Percentiles rank a stretch among this genome's conserved stretches.
phyloP scores from a whole-genome alignment of 331 rosid genomes.

The Acacia concinna region DNA sequence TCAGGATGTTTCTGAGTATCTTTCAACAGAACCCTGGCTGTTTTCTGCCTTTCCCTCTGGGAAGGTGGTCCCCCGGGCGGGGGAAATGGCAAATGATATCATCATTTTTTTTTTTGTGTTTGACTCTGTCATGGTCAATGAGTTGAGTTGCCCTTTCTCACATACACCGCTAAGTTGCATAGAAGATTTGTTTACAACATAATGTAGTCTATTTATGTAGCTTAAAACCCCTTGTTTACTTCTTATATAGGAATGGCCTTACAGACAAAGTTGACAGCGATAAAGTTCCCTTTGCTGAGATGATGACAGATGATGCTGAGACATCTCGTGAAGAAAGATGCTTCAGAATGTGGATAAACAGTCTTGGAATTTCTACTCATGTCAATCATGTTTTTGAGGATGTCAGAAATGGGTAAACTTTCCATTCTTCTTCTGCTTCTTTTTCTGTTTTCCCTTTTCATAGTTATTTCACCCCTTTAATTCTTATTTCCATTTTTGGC shows the following conservation, averaged over 20 bases:
- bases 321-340: constrained; percentile 99
- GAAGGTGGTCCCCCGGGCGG: no score
- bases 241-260: constrained; percentile 85
- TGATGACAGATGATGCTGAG: constrained; percentile 97
- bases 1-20: constrained; percentile 7
- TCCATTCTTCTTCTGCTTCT: constrained; percentile 28
- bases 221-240: constrained; percentile 5
- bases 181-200: background rate
- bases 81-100: background rate
- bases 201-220: constrained; percentile 1
- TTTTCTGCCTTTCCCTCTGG: constrained; percentile 10
- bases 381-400: constrained; percentile 96
- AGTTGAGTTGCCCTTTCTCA: background rate
- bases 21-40: background rate
- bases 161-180: background rate
- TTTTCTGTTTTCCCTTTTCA: constrained; percentile 16
- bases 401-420: constrained; percentile 85
- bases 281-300: constrained; percentile 89
- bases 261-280: constrained; percentile 51
- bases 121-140: background rate
- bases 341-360: constrained; percentile 96
- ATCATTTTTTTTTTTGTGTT: background rate
- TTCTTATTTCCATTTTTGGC: background rate
- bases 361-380: constrained; percentile 84
- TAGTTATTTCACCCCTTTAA: background rate